Conservation (phyloP, 2,329 filamentous ascomycete species). For the Mycocentrospora acerina region DNA sequence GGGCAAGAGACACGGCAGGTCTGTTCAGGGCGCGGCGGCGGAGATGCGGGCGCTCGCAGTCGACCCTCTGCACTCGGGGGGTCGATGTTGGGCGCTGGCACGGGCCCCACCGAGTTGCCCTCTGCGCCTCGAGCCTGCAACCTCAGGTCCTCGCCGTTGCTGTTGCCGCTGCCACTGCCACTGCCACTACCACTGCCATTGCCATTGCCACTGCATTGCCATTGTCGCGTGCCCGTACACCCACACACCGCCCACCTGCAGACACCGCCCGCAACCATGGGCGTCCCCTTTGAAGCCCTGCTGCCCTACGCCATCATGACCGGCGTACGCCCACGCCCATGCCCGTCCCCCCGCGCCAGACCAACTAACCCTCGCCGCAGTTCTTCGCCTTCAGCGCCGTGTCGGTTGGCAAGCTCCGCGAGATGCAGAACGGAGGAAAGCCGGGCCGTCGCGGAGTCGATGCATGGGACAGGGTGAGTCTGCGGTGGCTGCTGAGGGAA, state of each 20-base stretch:
- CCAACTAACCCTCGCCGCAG: conserved; percentile 44
- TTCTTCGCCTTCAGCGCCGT: conserved; percentile 63
- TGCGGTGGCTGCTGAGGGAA: conserved; percentile 3
- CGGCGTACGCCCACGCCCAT: conserved; percentile 56
- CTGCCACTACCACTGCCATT: too few relatives aligned
- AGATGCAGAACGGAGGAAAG: conserved; percentile 66
- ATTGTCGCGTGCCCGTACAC: too few relatives aligned
- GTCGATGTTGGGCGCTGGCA: conserved; percentile 3
- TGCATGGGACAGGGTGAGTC: conserved; percentile 64
- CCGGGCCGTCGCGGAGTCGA: conserved; percentile 60
- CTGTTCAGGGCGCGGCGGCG: conserved; percentile 31
- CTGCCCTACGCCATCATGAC: conserved; percentile 66
- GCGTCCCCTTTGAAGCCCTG: conserved; percentile 67
- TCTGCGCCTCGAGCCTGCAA: too few relatives aligned
- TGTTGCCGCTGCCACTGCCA: conserved; percentile 5
- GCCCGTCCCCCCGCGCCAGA: too few relatives aligned
- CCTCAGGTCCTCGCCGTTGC: conserved; percentile 6
- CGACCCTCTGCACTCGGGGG: conserved; percentile 28
- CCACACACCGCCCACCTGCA: conserved; percentile 22
- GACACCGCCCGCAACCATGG: conserved; percentile 53
- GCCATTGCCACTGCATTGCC: too few relatives aligned
- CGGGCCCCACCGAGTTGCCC: too few relatives aligned
- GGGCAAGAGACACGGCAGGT: conserved; percentile 23
- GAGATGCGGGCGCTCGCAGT: conserved; percentile 28
- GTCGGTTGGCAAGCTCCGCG: conserved; percentile 58